Conservation (phyloP, 1,139 yeast species). For the Geotrichum reessii region DNA sequence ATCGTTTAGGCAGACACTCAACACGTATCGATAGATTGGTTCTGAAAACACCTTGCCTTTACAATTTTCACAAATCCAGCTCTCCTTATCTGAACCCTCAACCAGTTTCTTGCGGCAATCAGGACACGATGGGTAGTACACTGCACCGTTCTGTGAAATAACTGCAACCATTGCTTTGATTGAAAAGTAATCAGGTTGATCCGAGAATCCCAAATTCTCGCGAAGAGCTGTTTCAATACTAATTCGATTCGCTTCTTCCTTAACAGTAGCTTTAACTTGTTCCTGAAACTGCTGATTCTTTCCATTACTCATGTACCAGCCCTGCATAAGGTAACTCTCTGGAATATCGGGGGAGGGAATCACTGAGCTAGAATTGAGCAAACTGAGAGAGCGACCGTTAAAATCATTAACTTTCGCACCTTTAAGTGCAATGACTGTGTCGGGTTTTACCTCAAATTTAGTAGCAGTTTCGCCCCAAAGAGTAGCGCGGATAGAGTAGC, state of each 20-base stretch:
- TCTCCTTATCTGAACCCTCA: constrained; percentile 56
- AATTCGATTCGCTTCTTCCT: constrained; percentile 37
- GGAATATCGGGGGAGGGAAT: constrained; percentile 79
- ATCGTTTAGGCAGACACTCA: constrained; percentile 69
- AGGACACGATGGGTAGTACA: constrained; percentile 90
- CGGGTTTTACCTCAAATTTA: constrained; percentile 67
- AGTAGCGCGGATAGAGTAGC: constrained; percentile 69
- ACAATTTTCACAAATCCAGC: constrained; percentile 95
- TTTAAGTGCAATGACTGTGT: constrained; percentile 85
- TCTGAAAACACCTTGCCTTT: constrained; percentile 54
- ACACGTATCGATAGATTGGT: constrained; percentile 75
- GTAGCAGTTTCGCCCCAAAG: constrained; percentile 87
- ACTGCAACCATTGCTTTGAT: constrained; percentile 69
- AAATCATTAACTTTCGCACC: constrained; percentile 88
- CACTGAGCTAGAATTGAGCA: constrained; percentile 73
- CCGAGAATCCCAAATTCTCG: constrained; percentile 62
- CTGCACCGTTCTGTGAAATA: constrained; percentile 58
- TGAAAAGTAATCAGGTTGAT: constrained; percentile 68
- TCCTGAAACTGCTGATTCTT: constrained; percentile 54
- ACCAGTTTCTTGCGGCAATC: constrained; percentile 81
- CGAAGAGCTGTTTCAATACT: constrained; percentile 62
- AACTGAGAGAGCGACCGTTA: constrained; percentile 77
- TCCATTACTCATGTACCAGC: constrained; percentile 91
- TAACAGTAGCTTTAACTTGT: constrained; percentile 35
- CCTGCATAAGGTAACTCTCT: constrained; percentile 81